Conservation (phyloP, 345 rosid genomes). For the Gossypium mustelinum region DNA sequence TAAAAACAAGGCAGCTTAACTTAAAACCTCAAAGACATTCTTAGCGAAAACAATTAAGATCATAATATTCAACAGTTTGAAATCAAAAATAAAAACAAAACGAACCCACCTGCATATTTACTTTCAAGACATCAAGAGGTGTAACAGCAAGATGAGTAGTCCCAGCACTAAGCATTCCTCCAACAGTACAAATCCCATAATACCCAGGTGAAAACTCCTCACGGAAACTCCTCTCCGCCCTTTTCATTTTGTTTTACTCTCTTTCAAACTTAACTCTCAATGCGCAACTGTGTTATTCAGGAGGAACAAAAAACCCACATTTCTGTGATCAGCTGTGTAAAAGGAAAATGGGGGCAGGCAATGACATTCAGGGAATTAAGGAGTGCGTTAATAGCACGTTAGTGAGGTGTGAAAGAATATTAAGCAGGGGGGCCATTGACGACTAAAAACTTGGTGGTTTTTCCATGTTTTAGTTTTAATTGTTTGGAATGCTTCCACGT, state of each 20-base stretch:
- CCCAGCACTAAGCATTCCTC: conserved; percentile 66
- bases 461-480: background rate
- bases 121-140: conserved; percentile 64
- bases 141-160: conserved; percentile 54
- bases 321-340: background rate
- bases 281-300: background rate
- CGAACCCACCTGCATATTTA: conserved; percentile 52
- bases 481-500: conserved; percentile 28
- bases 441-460: background rate
- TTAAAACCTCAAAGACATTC: background rate
- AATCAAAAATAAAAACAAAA: background rate
- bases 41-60: background rate
- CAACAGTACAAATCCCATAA: conserved; percentile 45
- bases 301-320: background rate
- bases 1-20: background rate
- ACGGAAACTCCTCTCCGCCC: conserved; percentile 13
- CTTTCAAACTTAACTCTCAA: background rate
- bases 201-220: conserved; percentile 43
- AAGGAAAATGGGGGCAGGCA: background rate
- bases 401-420: background rate
- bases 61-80: background rate
- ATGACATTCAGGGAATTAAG: background rate
- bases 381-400: background rate
- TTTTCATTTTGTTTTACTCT: background rate
- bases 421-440: background rate